Conservation (phyloP, 257 asterid genomes). For the Nicotiana otophora region DNA sequence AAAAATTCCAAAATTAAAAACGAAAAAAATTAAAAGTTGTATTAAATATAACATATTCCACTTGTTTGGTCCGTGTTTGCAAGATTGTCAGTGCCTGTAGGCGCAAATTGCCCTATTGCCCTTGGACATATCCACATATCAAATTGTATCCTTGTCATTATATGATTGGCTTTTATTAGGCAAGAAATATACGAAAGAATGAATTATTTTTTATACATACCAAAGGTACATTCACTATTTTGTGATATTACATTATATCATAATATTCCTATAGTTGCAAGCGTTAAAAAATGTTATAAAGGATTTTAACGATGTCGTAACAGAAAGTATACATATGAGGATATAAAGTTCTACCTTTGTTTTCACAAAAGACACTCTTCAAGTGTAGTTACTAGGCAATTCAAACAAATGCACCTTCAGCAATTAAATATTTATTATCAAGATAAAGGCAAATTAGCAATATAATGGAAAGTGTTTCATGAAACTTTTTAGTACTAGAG, state of each 20-base stretch:
- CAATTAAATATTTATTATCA: no score
- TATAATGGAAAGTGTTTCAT: no score
- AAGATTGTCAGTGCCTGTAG: slow-evolving; percentile 23
- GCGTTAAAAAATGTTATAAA: no score
- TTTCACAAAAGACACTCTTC: no score
- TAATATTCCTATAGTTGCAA: no score
- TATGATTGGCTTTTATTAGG: not conserved
- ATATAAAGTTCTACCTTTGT: no score
- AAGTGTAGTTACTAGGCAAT: no score
- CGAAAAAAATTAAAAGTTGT: no score
- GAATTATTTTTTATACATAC: not conserved
- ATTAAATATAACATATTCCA: not conserved
- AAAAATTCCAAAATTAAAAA: not conserved
- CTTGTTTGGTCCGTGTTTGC: slow-evolving; percentile 47
- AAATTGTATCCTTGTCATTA: not conserved
- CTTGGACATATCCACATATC: not conserved
- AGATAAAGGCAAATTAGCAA: no score
- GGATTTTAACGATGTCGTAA: not conserved
- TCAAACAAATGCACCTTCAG: no score
- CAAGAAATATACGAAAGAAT: not conserved
- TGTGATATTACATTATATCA: not conserved
- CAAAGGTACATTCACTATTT: not conserved
- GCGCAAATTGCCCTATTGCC: not conserved
- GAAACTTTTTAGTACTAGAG: no score
- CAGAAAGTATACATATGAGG: no score